phyloP scores from a whole-genome alignment of 2,329 filamentous ascomycete species.

The Sodiomyces alkalinus region DNA sequence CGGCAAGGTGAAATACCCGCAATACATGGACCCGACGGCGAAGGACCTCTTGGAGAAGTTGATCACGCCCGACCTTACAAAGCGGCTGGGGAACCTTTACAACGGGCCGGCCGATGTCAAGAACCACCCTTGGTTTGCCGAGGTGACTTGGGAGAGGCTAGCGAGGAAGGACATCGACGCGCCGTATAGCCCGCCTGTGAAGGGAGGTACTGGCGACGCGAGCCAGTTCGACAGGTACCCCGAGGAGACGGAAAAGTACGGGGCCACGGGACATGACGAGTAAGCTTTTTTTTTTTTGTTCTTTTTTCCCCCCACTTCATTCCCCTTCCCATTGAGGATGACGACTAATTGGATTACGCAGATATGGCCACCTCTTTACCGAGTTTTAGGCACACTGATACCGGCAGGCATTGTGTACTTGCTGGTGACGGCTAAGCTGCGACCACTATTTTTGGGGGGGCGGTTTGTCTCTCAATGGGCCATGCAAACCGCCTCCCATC shows the following conservation, averaged over 20 bases:
- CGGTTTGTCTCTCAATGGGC: too few relatives aligned
- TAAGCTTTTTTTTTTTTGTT: too few relatives aligned
- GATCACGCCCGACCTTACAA: constrained; percentile 89
- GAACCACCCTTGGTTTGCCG: constrained; percentile 88
- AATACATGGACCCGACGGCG: constrained; percentile 87
- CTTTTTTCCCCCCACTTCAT: too few relatives aligned
- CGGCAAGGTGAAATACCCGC: constrained; percentile 89
- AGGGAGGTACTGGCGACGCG: constrained; percentile 84
- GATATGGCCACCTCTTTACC: constrained; percentile 58
- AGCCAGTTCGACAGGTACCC: constrained; percentile 98
- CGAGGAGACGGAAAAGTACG: constrained; percentile 90
- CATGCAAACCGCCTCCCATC: too few relatives aligned
- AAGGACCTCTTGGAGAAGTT: constrained; percentile 84
- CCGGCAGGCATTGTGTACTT: not conserved
- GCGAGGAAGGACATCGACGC: constrained; percentile 95
- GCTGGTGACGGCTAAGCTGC: too few relatives aligned
- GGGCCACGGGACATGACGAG: constrained; percentile 65
- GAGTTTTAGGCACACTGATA: constrained; percentile 44
- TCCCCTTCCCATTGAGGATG: too few relatives aligned
- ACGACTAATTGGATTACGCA: constrained; percentile 16
- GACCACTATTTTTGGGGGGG: too few relatives aligned
- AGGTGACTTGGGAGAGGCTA: constrained; percentile 94
- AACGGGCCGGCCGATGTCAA: constrained; percentile 86
- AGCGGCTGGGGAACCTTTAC: constrained; percentile 86
- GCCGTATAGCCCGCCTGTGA: constrained; percentile 90